A percentile compares a stretch with the other conserved stretches of the same genome.
phyloP scores from a whole-genome alignment of 192 early-diverging fungal genomes.

The Helicostylum pulchrum region DNA sequence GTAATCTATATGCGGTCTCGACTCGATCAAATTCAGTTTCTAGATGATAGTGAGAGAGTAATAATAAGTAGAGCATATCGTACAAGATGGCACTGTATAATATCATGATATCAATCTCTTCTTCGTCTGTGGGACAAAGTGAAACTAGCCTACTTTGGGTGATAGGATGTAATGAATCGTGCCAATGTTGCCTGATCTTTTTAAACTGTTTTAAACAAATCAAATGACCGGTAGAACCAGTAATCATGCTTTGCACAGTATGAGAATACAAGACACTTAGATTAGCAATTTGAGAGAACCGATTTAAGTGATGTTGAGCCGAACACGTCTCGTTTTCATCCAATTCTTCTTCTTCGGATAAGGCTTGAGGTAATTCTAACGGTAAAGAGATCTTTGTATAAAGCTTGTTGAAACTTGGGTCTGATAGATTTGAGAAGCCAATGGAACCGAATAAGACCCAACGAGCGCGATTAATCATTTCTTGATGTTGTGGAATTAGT shows the following conservation, averaged over 20 bases:
- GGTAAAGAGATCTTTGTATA: constrained; percentile 6
- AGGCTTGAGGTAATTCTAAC: background rate
- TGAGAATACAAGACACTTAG: constrained; percentile 10
- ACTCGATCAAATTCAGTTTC: background rate
- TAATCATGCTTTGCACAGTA: constrained; percentile 13
- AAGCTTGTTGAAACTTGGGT: background rate
- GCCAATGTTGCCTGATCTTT: constrained; percentile 14
- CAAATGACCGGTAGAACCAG: background rate
- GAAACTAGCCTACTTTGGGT: background rate
- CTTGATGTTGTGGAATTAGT: background rate
- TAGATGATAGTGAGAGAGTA: constrained; percentile 2
- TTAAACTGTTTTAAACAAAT: constrained; percentile 16
- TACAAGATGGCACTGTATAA: constrained; percentile 6
- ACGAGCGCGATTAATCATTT: constrained; percentile 10
- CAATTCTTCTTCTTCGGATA: constrained; percentile 1
- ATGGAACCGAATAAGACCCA: constrained; percentile 4
- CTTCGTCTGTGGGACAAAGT: background rate
- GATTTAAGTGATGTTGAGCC: constrained; percentile 4
- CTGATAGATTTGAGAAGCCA: constrained; percentile 7
- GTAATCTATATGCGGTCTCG: constrained; percentile 2
- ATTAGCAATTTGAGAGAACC: constrained; percentile 9
- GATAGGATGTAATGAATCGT: background rate
- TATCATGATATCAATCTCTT: constrained; percentile 6
- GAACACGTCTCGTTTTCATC: background rate
- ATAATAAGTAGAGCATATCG: constrained; percentile 7